Evolutionary conservation across 1,284 basidiomycete species (phyloP).

Genomic region (Lentinula novae-zelandiae): DNA sequence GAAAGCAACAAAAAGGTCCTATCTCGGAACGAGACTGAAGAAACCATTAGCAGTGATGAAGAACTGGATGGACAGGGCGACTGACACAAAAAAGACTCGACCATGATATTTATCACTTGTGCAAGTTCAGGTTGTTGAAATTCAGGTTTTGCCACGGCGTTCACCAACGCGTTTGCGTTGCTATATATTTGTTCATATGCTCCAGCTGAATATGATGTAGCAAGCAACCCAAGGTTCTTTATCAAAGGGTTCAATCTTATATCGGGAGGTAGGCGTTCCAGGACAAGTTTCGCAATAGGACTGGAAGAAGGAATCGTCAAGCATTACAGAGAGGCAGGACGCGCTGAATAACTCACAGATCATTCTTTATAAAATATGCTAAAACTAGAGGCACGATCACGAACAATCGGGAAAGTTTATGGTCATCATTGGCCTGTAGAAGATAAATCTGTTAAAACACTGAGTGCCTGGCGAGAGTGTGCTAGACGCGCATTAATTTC

Average conservation of each 20-base stretch:
- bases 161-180: slow-evolving; percentile 40
- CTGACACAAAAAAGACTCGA: slow-evolving; percentile 49
- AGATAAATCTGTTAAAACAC: not conserved
- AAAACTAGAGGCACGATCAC: slow-evolving; percentile 8
- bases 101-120: slow-evolving; percentile 39
- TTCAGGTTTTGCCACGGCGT: slow-evolving; percentile 36
- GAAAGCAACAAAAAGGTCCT: slow-evolving; percentile 52
- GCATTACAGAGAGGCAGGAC: not conserved
- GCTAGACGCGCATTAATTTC: slow-evolving; percentile 43
- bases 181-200: slow-evolving; percentile 52
- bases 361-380: slow-evolving; percentile 10
- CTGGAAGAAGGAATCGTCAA: slow-evolving; percentile 27
- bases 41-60: not conserved
- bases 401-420: slow-evolving; percentile 1
- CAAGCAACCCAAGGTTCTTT: slow-evolving; percentile 41
- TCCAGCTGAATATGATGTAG: slow-evolving; percentile 48
- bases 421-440: slow-evolving; percentile 10
- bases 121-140: slow-evolving; percentile 43
- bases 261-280: slow-evolving; percentile 48
- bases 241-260: slow-evolving; percentile 41
- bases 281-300: slow-evolving; percentile 51
- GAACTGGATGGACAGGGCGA: slow-evolving; percentile 9
- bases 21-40: slow-evolving; percentile 45
- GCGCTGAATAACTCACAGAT: not conserved
- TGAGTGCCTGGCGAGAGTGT: not conserved